Evolutionary conservation across 768 basidiomycete species (phyloP), one percentile per base, ranked within the genome.

Genomic region (Mycena capillaripes): DNA sequence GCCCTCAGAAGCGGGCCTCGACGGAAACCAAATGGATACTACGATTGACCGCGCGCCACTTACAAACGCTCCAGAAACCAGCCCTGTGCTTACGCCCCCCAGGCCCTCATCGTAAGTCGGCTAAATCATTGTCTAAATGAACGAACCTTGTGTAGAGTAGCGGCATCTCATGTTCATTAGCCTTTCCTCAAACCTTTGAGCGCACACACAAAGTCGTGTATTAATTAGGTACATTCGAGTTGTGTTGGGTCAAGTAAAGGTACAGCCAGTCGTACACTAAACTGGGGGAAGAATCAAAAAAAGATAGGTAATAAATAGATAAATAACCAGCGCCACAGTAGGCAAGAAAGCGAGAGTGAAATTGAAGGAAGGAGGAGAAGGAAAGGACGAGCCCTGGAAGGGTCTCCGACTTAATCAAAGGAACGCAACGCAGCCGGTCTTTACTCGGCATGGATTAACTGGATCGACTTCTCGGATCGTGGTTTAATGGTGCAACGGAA

Each of bases 401-500:
- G 63, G 55, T 55, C 58, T 36, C 63, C 23, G 63, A 68, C 73
- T 61, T 75, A 70, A 70, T 64, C 42, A 44, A 38, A 44, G 17
- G n/a, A 32, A 60, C 14, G 59, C 4, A 46, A 58, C 34, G 40
- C 19, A 69, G 64, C 68, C 30, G 75, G 73, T 40, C 64, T 70
- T 63, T 82, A 83, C 74, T 89, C 88, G 29, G 84, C 82, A 30
- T 87, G 86, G 57, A 91, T 89, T 38, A 91, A 77, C 23, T 87
- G 83, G 55, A 89, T 76, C 14, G 90, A 88, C 75, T 86, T 88
- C 62, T 87, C 86, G 3, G 89, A 91, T 25, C 91, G 87, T n/a
- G 91, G 90, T 75, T 82, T 88, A 73, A 92, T 85, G 23, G 83
- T 79, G 74, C 91, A 92, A 74, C 87, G 86, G 82, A 90, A 92